Conservation (phyloP, 176 grass and related monocot species). For the Ananas comosus region DNA sequence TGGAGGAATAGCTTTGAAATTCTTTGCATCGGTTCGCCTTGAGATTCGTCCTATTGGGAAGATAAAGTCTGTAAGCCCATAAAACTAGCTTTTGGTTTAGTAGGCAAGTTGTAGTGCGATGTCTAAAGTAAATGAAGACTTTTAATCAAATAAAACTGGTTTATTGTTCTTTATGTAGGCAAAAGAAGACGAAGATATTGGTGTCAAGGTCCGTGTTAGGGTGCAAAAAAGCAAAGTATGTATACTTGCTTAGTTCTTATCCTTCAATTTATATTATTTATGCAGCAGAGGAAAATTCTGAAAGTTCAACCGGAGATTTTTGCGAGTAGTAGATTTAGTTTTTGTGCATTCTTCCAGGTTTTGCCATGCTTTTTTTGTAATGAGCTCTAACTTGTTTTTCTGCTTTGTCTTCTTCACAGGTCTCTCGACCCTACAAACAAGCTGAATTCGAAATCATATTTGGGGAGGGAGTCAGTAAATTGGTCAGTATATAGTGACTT, state of each 20-base stretch:
- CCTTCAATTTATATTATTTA: neutral
- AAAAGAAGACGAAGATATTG: conserved; percentile 96
- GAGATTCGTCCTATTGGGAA: conserved; percentile 91
- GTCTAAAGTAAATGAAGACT: neutral
- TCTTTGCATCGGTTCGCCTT: conserved; percentile 95
- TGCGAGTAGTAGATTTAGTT: no score
- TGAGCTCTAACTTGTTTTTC: neutral
- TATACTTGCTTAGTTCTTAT: conserved; percentile 9
- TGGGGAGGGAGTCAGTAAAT: conserved; percentile 88
- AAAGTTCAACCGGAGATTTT: no score
- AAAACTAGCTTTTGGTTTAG: conserved; percentile 6
- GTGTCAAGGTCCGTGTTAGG: conserved; percentile 90
- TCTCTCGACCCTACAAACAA: conserved; percentile 95
- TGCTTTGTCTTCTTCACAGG: conserved; percentile 28
- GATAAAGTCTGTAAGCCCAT: conserved; percentile 88
- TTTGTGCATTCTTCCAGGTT: neutral
- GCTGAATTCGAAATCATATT: conserved; percentile 99
- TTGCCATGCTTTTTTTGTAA: neutral
- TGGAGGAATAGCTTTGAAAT: conserved; percentile 96
- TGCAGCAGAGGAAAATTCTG: neutral
- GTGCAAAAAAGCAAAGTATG: conserved; percentile 99
- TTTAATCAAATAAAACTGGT: neutral
- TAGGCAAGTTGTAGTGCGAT: neutral
- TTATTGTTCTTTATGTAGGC: conserved; percentile 27
- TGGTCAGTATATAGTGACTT: conserved; percentile 34